Conservation (phyloP, 345 rosid species). For the Eucalyptus curtisii region DNA sequence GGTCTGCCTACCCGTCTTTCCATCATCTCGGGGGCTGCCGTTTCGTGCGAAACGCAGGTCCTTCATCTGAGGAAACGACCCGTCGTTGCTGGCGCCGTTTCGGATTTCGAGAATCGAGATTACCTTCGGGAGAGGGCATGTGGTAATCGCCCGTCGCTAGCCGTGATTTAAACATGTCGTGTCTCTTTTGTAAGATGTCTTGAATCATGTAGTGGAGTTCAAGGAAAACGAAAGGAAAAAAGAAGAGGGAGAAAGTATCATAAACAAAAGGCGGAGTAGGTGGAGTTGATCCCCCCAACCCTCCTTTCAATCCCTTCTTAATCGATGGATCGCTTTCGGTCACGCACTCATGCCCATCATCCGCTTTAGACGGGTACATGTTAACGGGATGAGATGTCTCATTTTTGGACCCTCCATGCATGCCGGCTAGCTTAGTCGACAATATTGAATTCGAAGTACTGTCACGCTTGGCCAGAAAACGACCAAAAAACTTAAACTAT, state of each 20-base stretch:
- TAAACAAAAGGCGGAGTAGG: neutral
- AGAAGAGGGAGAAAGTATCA: too few species aligned
- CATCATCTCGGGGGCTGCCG: neutral
- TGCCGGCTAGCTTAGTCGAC: neutral
- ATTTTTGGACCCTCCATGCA: neutral
- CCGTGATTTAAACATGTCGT: neutral
- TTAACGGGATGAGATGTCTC: neutral
- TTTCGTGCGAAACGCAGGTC: neutral
- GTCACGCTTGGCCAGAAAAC: too few species aligned
- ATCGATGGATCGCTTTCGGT: neutral
- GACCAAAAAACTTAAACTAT: neutral
- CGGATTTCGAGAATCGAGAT: neutral
- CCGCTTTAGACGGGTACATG: neutral
- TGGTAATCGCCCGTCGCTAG: accelerated
- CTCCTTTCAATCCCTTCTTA: neutral
- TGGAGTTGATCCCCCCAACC: neutral
- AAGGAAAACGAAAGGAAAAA: neutral
- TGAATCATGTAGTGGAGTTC: neutral
- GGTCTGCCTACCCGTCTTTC: neutral
- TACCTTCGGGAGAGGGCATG: neutral
- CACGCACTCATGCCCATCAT: neutral
- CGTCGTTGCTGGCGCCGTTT: neutral
- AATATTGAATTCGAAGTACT: neutral
- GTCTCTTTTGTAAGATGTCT: neutral
- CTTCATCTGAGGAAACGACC: neutral